phyloP scores from a whole-genome alignment of 495 filamentous ascomycete species.

The Oleoguttula mirabilis region DNA sequence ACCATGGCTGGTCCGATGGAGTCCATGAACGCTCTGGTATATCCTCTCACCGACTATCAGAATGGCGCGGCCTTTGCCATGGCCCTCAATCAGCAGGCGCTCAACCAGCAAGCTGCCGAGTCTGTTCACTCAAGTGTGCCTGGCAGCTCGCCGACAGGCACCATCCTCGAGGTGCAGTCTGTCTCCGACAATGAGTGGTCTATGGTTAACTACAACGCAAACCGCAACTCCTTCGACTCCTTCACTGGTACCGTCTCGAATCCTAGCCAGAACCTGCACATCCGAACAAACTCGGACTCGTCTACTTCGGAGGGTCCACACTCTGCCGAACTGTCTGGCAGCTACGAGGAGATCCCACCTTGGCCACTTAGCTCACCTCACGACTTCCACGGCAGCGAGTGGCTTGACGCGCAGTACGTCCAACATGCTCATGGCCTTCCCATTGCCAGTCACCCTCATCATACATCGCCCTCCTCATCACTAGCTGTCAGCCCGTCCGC shows the following conservation, averaged over 20 bases:
- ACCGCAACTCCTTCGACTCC: constrained; percentile 40
- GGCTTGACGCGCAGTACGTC: constrained; percentile 21
- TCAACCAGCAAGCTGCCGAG: constrained; percentile 17
- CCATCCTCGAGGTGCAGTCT: constrained; percentile 71
- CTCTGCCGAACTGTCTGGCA: constrained; percentile 50
- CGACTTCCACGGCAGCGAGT: constrained; percentile 24
- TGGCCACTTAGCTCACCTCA: constrained; percentile 57
- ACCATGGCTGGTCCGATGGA: constrained; percentile 54
- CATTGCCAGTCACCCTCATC: constrained; percentile 23
- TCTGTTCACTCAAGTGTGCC: constrained; percentile 30
- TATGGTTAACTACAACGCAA: constrained; percentile 31
- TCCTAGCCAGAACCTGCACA: constrained; percentile 70
- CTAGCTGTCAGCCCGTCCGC: constrained; percentile 51
- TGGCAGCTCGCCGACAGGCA: constrained; percentile 71
- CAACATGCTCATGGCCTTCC: constrained; percentile 24
- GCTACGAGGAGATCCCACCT: constrained; percentile 63
- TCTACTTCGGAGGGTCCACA: constrained; percentile 57
- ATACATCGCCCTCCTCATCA: constrained; percentile 37
- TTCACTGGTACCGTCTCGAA: constrained; percentile 64
- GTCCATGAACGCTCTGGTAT: constrained; percentile 38
- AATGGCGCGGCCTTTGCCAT: constrained; percentile 23
- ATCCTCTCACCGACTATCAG: constrained; percentile 63
- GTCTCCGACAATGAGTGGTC: constrained; percentile 75
- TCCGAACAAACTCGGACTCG: constrained; percentile 73
- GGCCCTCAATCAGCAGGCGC: constrained; percentile 12